These are phyloP conservation scores for Dothistroma septosporum DNA, from an alignment of 2,329 filamentous ascomycete genomes.

Conservation along the genomic window DNA sequence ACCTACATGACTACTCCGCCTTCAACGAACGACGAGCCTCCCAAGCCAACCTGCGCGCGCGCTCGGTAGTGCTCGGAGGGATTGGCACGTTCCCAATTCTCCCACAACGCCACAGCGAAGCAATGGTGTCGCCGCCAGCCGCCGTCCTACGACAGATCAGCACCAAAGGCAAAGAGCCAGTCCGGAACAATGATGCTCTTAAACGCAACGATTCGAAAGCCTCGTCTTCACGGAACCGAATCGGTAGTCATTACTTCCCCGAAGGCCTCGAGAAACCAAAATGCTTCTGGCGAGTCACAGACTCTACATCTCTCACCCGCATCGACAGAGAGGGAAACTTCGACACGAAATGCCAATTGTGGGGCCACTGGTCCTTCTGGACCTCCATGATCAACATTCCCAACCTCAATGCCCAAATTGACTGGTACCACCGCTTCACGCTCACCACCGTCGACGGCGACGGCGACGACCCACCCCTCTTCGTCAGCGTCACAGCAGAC, in stretches of 20 bases:
- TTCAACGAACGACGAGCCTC: background rate
- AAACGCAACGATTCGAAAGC: background rate
- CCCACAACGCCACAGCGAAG: background rate
- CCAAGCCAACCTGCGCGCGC: background rate
- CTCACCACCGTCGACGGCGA: background rate
- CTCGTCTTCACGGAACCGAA: background rate
- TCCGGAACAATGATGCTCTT: background rate
- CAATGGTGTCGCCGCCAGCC: background rate
- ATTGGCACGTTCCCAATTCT: background rate
- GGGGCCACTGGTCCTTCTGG: constrained; percentile 12
- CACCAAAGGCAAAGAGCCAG: background rate
- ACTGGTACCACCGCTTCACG: constrained; percentile 8
- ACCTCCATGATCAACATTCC: constrained; percentile 7
- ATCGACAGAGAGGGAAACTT: constrained; percentile 8
- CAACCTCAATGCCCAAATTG: constrained; percentile 10
- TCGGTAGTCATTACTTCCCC: background rate
- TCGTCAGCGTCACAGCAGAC: constrained; percentile 5
- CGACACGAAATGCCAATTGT: constrained; percentile 9
- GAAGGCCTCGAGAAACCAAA: constrained; percentile 7
- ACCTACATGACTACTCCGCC: background rate
- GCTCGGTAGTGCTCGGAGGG: background rate
- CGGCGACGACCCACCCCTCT: constrained; percentile 5
- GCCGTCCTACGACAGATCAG: background rate
- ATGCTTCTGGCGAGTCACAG: constrained; percentile 16
- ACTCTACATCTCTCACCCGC: constrained; percentile 12